These are phyloP conservation scores for Phytophthora fragariaefolia DNA, from an alignment of 352 stramenopile genomes.

Conservation along the genomic window DNA sequence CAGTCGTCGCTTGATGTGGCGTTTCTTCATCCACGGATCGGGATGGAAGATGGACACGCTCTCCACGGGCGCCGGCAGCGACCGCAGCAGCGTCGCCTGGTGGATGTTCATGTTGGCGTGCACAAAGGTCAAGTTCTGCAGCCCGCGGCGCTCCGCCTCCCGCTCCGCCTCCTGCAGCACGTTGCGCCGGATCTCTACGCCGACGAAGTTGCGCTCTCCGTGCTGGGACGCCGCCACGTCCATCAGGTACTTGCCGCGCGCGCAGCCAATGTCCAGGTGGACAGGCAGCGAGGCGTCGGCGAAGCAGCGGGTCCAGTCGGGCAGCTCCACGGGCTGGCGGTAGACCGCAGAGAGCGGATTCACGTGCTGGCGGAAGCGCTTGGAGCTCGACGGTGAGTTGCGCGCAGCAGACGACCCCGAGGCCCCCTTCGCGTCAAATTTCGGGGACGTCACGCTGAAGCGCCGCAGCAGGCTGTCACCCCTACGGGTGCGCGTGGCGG, in stretches of 20 bases:
- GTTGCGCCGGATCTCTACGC: constrained; percentile 86
- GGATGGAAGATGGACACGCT: constrained; percentile 91
- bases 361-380: constrained; percentile 85
- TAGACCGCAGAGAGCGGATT: constrained; percentile 80
- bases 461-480: constrained; percentile 3
- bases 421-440: neutral
- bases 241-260: constrained; percentile 83
- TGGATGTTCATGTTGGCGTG: constrained; percentile 91
- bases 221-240: constrained; percentile 51
- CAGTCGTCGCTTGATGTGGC: constrained; percentile 82
- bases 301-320: constrained; percentile 66
- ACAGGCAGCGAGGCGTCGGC: constrained; percentile 59
- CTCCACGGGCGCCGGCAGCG: constrained; percentile 53
- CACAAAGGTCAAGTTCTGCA: constrained; percentile 78
- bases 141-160: constrained; percentile 46
- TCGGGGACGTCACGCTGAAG: constrained; percentile 12
- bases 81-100: constrained; percentile 60
- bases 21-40: constrained; percentile 91
- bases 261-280: constrained; percentile 86
- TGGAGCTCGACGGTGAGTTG: constrained; percentile 37
- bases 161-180: constrained; percentile 67
- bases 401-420: neutral
- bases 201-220: constrained; percentile 68
- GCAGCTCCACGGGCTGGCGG: constrained; percentile 63
- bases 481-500: neutral